phyloP scores from a whole-genome alignment of 1,284 basidiomycete species.

The Malassezia caprae region DNA sequence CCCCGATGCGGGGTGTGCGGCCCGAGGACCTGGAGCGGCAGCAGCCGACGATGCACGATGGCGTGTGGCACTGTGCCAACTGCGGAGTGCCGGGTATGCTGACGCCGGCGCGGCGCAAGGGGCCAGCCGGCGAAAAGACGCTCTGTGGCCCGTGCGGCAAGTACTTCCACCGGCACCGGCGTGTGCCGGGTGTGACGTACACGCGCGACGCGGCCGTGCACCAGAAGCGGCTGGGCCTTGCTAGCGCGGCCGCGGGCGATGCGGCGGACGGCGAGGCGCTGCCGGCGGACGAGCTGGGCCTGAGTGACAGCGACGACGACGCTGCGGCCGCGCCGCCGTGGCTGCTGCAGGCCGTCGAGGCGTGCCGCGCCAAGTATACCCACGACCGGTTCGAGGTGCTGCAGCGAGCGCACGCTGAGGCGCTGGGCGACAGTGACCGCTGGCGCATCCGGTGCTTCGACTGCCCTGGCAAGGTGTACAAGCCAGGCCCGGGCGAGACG shows the following conservation, averaged over 20 bases:
- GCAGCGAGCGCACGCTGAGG: slow-evolving; percentile 19
- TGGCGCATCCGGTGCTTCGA: slow-evolving; percentile 91
- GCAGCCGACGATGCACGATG: slow-evolving; percentile 43
- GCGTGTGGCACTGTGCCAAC: slow-evolving; percentile 46
- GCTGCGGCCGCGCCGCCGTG: slow-evolving; percentile 50
- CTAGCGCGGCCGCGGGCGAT: not conserved
- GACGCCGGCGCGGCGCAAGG: slow-evolving; percentile 54
- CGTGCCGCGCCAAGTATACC: slow-evolving; percentile 64
- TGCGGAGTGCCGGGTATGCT: slow-evolving; percentile 42
- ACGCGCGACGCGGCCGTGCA: slow-evolving; percentile 36
- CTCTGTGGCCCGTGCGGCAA: slow-evolving; percentile 82
- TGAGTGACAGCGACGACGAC: slow-evolving; percentile 12
- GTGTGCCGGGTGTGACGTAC: slow-evolving; percentile 34
- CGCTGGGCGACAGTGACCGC: slow-evolving; percentile 51
- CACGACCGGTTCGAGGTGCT: slow-evolving; percentile 62
- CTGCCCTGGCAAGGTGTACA: slow-evolving; percentile 92
- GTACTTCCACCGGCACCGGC: slow-evolving; percentile 49
- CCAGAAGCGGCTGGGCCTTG: slow-evolving; percentile 3
- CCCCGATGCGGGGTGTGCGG: slow-evolving; percentile 11
- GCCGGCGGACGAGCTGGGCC: not conserved
- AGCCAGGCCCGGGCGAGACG: slow-evolving; percentile 78
- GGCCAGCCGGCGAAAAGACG: slow-evolving; percentile 76
- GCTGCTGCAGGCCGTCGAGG: slow-evolving; percentile 59
- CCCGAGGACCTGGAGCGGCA: slow-evolving; percentile 41
- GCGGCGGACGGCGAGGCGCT: not conserved